Conservation (phyloP, 129 eudicot genomes). For the Lonicera japonica region DNA sequence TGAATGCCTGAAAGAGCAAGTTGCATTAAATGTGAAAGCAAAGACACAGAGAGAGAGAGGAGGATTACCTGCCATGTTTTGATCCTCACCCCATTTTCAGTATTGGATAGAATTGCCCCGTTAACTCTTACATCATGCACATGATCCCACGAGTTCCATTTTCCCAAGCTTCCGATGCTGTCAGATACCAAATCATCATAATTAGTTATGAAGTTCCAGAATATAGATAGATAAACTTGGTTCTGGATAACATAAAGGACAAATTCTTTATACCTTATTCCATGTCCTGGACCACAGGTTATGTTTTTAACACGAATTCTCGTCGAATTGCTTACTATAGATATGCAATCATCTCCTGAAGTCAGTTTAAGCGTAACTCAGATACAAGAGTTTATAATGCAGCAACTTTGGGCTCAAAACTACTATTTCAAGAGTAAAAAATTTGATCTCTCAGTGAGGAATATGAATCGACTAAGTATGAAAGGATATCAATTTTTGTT, state of each 20-base stretch:
- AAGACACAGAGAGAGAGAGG: neutral
- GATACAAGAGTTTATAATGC: constrained; percentile 3
- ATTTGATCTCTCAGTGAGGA: neutral
- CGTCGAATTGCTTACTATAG: constrained; percentile 77
- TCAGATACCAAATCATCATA: constrained; percentile 4
- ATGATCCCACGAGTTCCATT: constrained; percentile 36
- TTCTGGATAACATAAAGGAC: neutral
- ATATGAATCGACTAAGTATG: neutral
- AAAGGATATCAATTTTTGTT: too few species aligned
- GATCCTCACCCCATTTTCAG: constrained; percentile 79
- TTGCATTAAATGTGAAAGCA: neutral
- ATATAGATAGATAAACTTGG: constrained; percentile 6
- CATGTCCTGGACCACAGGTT: constrained; percentile 84
- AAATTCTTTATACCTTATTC: constrained; percentile 54
- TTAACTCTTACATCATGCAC: constrained; percentile 54
- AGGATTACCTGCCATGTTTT: constrained; percentile 85
- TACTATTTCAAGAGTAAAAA: neutral
- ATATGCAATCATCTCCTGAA: constrained; percentile 86
- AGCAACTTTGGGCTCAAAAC: neutral
- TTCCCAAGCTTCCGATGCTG: constrained; percentile 85
- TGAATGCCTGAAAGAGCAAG: too few species aligned
- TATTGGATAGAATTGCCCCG: constrained; percentile 60
- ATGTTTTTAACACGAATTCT: constrained; percentile 40
- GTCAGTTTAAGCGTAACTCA: constrained; percentile 5
- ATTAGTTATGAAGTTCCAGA: constrained; percentile 2